Evolutionary conservation across 139 green algal genomes (phyloP).

Genomic region (Chlamydomonas applanata): DNA sequence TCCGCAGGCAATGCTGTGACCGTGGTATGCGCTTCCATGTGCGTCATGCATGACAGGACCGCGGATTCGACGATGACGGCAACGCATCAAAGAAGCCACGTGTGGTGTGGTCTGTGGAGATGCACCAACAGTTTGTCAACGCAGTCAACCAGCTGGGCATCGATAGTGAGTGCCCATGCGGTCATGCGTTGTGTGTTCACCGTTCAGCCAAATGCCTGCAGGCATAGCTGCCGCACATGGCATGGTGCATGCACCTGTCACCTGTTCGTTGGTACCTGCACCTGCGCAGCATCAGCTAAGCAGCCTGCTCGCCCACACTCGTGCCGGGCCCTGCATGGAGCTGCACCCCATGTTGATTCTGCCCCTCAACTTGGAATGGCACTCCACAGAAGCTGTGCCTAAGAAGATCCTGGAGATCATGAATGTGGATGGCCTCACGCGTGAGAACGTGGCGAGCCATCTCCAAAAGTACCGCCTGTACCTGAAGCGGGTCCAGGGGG

Average conservation of each 20-base stretch:
- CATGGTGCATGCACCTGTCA: no score
- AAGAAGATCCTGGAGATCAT: constrained; percentile 98
- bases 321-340: no score
- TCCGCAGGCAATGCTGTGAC: no score
- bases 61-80: constrained; percentile 37
- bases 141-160: constrained; percentile 92
- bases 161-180: constrained; percentile 85
- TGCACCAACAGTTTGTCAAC: constrained; percentile 95
- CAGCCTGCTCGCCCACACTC: neutral
- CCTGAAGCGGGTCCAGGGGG: constrained; percentile 32
- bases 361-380: no score
- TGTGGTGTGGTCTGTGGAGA: constrained; percentile 94
- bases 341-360: neutral
- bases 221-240: no score
- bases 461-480: constrained; percentile 96
- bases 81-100: constrained; percentile 82
- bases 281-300: neutral
- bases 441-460: constrained; percentile 93
- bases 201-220: neutral
- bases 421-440: constrained; percentile 88
- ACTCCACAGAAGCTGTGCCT: constrained; percentile 85
- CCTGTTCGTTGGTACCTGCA: no score
- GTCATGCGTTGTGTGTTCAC: neutral
- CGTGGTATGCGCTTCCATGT: no score
- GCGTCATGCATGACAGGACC: neutral